Evolutionary conservation across 2,329 filamentous ascomycete species (phyloP).

Genomic region (Aspergillus phoenicis): DNA sequence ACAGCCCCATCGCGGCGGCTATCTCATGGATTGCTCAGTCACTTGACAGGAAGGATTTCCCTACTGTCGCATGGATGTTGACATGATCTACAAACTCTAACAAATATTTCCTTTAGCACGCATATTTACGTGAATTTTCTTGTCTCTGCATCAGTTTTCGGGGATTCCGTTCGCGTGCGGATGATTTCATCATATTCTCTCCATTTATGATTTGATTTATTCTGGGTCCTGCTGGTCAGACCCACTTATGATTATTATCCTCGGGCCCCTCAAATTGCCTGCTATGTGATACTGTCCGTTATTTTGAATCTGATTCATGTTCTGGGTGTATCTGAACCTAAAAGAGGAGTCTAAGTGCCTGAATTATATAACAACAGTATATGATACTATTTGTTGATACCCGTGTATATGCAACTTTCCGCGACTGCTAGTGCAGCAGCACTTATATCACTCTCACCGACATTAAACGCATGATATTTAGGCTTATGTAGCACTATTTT

Average conservation of each 20-base stretch:
- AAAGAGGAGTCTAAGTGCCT: background rate
- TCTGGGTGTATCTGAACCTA: background rate
- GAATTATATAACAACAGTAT: background rate
- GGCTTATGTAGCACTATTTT: background rate
- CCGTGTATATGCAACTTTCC: no score
- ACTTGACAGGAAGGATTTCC: no score
- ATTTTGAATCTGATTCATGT: background rate
- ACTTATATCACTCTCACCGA: no score
- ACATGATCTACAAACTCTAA: no score
- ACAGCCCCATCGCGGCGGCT: background rate
- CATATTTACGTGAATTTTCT: background rate
- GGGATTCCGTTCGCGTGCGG: background rate
- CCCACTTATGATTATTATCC: background rate
- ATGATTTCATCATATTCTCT: background rate
- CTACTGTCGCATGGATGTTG: no score
- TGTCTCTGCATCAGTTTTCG: constrained; percentile 2
- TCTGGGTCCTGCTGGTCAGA: constrained; percentile 6
- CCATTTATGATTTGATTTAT: constrained; percentile 6
- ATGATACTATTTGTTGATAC: no score
- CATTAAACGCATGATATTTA: no score
- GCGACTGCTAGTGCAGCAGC: no score
- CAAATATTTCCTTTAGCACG: no score
- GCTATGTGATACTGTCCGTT: background rate
- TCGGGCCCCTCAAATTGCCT: constrained; percentile 7
- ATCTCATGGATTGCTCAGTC: background rate